Evolutionary conservation across 2,329 filamentous ascomycete genomes (phyloP), one percentile per base, ranked within the genome.

Genomic region (Aspergillus unguis): DNA sequence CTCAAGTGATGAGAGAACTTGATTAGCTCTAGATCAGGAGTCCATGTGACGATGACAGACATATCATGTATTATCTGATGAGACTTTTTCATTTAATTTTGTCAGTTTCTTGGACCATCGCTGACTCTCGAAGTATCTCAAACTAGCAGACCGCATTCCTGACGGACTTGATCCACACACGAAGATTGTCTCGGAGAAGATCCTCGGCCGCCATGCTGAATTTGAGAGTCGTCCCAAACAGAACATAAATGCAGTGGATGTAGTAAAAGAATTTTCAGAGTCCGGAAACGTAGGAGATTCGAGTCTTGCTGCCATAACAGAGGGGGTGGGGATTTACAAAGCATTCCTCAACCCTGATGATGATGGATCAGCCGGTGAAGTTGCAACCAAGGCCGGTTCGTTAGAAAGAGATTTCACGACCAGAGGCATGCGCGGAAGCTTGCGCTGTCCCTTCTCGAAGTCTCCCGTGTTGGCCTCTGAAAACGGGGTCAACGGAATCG

Each of bases 341-440:
- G 66, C 59, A 54, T 60, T 69, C 65, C 62, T 65, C 50, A 67
- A 56, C 48, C 62, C 58, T 45, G 60, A 59, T 50, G 62, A 68
- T 62, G 62, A 61, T 50, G 60, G 29, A 55, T 43, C 65, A 62
- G 56, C 66, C 32, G 76, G 74, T 55, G 63, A 71, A 47, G 66
- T 73, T 44, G 69, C 69, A 41, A 65, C 65, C 46, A 66, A 68
- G 65, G 84, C 84, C 17, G 81, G 84, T 45, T 79, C 83, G 35
- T 75, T 95, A 66, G 92, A 96, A 74, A 87, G 88, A 73, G 92
- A 96, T 72, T 96, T 96, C 64, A 96, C 92, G 17, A 87, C 92
- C 32, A 79, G 86, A 67, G 92, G 92, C 55, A 90, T 85, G 65
- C 89, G 87, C 63, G 89, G 91, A 62, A 82, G 82, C 58, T 76